These are phyloP conservation scores for Escallonia rubra DNA, from an alignment of 129 eudicot genomes.

Conservation along the genomic window DNA sequence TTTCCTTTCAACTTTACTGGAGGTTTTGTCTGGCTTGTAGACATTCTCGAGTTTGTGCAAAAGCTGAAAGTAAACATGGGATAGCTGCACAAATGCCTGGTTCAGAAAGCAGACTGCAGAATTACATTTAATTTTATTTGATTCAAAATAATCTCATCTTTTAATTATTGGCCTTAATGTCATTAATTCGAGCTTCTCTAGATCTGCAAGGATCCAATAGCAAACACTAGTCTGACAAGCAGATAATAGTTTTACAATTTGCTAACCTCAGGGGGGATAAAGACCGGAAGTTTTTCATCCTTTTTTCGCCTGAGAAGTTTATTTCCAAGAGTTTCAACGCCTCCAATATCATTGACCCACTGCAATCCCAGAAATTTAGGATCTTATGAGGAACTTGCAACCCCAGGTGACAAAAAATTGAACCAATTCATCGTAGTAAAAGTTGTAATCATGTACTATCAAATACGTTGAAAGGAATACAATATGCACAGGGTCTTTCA, in stretches of 20 bases:
- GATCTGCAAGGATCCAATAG: neutral
- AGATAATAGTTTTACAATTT: neutral
- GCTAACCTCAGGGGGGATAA: constrained; percentile 79
- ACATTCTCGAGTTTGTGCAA: neutral
- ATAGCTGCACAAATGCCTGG: neutral
- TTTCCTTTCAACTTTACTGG: neutral
- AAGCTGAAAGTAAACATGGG: neutral
- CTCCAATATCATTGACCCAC: constrained; percentile 95
- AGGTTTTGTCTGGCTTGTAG: neutral
- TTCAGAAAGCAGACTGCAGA: neutral
- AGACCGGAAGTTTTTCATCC: constrained; percentile 72
- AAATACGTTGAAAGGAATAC: too few relatives aligned
- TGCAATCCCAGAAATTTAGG: constrained; percentile 19
- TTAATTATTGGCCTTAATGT: neutral
- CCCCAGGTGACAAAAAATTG: neutral
- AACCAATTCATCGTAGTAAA: neutral
- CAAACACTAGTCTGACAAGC: neutral
- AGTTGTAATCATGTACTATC: too few relatives aligned
- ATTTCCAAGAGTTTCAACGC: constrained; percentile 60
- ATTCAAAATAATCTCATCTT: neutral
- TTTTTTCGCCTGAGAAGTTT: constrained; percentile 61
- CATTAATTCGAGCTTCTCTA: neutral
- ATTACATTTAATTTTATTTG: neutral
- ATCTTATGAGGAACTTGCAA: neutral
- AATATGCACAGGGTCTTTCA: too few relatives aligned